phyloP scores from a whole-genome alignment of 768 basidiomycete species.

The Russula ochroleuca region DNA sequence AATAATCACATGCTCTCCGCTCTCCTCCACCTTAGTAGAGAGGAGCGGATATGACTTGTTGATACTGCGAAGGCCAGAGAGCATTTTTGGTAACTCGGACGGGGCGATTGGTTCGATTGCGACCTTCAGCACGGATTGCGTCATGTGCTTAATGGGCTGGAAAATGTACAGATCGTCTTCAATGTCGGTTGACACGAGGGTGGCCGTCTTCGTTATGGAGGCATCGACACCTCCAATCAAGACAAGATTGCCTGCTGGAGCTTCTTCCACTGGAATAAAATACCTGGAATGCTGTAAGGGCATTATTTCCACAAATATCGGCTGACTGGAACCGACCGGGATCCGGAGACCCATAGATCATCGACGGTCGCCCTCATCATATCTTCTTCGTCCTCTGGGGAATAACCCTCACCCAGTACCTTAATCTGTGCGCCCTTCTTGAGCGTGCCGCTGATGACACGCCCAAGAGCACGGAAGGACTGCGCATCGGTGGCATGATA shows the following conservation, averaged over 20 bases:
- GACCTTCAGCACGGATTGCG: conserved; percentile 93
- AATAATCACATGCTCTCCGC: conserved; percentile 94
- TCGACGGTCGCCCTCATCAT: conserved; percentile 85
- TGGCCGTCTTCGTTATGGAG: conserved; percentile 94
- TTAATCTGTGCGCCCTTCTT: conserved; percentile 80
- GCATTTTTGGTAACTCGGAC: conserved; percentile 97
- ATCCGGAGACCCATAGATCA: conserved; percentile 86
- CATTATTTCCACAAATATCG: neutral
- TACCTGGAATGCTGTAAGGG: conserved; percentile 50
- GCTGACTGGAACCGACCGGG: conserved; percentile 52
- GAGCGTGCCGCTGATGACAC: conserved; percentile 89
- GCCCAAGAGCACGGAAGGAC: conserved; percentile 93
- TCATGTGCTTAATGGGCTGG: conserved; percentile 94
- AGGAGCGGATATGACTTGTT: conserved; percentile 97
- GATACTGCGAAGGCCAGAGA: conserved; percentile 91
- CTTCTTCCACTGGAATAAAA: conserved; percentile 83
- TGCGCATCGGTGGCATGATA: conserved; percentile 97
- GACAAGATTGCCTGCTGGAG: conserved; percentile 88
- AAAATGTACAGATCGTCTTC: conserved; percentile 93
- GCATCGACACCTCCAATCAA: conserved; percentile 90
- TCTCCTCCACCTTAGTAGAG: conserved; percentile 95
- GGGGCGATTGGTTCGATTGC: conserved; percentile 98
- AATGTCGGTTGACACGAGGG: conserved; percentile 65
- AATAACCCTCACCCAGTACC: conserved; percentile 97
- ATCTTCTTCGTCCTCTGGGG: conserved; percentile 98